Percentiles rank a stretch among this genome's conserved stretches.
Evolutionary conservation across 2,329 filamentous ascomycete species (phyloP).

Genomic region (Sclerotinia trifoliorum): DNA sequence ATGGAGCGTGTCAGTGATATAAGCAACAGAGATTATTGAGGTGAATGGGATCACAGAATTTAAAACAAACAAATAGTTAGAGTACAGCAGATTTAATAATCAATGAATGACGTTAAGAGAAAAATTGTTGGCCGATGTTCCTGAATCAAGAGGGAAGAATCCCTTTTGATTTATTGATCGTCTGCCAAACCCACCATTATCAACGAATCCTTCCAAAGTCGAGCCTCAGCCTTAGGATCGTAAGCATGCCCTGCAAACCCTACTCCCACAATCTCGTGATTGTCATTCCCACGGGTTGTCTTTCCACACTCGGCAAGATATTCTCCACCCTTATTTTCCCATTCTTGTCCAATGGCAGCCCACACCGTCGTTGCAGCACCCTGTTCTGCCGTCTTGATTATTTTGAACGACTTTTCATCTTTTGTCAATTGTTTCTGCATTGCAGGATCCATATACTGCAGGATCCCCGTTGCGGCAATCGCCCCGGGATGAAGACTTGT

Average conservation of each 20-base stretch:
- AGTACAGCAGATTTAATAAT: background rate
- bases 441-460: too few species aligned
- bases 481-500: conserved; percentile 1
- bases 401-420: background rate
- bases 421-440: too few species aligned
- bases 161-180: conserved; percentile 7
- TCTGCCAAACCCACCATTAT: conserved; percentile 37
- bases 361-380: conserved; percentile 45
- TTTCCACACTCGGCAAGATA: conserved; percentile 1
- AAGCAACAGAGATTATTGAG: background rate
- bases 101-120: background rate
- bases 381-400: background rate
- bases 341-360: conserved; percentile 46
- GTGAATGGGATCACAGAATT: background rate
- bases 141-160: background rate
- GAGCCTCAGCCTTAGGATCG: conserved; percentile 42
- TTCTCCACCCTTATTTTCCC: conserved; percentile 33
- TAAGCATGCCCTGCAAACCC: conserved; percentile 37
- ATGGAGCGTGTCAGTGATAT: background rate
- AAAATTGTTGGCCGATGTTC: background rate
- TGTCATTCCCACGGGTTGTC: conserved; percentile 36
- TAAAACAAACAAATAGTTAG: background rate
- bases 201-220: conserved; percentile 45
- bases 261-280: conserved; percentile 32
- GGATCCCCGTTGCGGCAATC: too few species aligned